Conservation (phyloP, 2,329 filamentous ascomycete species). For the Trichoderma gracile region DNA sequence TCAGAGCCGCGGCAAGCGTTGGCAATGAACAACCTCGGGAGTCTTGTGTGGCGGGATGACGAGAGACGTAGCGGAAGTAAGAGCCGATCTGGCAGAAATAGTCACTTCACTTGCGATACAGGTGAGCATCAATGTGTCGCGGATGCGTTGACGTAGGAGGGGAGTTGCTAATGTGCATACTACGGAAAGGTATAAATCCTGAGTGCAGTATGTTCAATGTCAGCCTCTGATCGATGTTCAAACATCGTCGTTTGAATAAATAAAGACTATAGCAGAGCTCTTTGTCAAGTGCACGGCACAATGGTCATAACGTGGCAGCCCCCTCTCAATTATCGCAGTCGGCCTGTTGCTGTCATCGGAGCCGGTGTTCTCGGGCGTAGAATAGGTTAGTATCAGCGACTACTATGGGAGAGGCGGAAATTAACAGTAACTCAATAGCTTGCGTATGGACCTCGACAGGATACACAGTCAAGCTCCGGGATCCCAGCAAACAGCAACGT, state of each 20-base stretch:
- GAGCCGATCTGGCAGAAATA: not conserved
- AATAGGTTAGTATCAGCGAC: not conserved
- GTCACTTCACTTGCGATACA: too few species aligned
- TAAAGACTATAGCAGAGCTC: not conserved
- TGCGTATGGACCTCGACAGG: slow-evolving; percentile 45
- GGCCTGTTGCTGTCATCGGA: slow-evolving; percentile 41
- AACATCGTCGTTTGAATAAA: not conserved
- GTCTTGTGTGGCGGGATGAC: not conserved
- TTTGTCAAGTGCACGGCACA: not conserved
- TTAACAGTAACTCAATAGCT: slow-evolving; percentile 34
- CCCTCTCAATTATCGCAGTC: not conserved
- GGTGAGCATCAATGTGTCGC: not conserved
- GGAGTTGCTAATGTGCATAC: not conserved
- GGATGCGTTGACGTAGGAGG: not conserved
- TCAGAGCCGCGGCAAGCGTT: not conserved
- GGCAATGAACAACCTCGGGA: not conserved
- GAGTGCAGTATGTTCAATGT: not conserved
- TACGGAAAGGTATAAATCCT: not conserved
- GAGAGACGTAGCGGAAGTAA: not conserved
- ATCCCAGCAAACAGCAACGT: slow-evolving; percentile 42
- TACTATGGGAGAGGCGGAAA: not conserved
- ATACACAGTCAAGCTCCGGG: slow-evolving; percentile 46
- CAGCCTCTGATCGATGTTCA: not conserved
- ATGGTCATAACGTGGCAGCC: slow-evolving; percentile 7
- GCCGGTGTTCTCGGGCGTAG: slow-evolving; percentile 47